Percentiles rank a stretch among this genome's conserved stretches.
These are phyloP conservation scores for Prunus campanulata DNA, from an alignment of 306 rosid species.

Conservation along the genomic window DNA sequence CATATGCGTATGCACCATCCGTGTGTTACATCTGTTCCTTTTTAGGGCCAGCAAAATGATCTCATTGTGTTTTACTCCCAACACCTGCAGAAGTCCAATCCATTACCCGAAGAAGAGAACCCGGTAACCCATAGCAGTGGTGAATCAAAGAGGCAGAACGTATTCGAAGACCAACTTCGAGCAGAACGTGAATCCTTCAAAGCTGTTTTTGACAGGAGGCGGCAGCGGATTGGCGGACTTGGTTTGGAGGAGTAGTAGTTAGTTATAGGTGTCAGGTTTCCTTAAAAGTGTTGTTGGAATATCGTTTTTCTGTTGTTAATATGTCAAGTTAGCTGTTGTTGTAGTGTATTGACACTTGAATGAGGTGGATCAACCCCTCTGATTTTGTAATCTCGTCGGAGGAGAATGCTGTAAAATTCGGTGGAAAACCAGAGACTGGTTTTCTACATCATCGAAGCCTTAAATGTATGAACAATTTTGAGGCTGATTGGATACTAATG, in stretches of 20 bases:
- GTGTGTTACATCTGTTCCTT: neutral
- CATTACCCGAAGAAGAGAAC: slow-evolving; percentile 53
- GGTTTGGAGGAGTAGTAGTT: slow-evolving; percentile 60
- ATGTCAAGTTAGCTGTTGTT: slow-evolving; percentile 9
- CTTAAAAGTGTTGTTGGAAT: neutral
- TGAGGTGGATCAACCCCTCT: too few species aligned
- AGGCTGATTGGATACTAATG: neutral
- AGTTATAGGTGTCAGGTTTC: neutral
- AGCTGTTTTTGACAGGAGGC: slow-evolving; percentile 77
- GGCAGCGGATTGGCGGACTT: slow-evolving; percentile 78
- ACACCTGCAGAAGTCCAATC: slow-evolving; percentile 71
- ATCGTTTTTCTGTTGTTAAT: slow-evolving; percentile 7
- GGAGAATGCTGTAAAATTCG: slow-evolving; percentile 15
- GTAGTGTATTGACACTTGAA: neutral
- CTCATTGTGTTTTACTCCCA: slow-evolving; percentile 15
- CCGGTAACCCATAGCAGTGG: slow-evolving; percentile 16
- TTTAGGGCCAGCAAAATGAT: neutral
- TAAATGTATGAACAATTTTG: neutral
- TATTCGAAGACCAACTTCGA: slow-evolving; percentile 68
- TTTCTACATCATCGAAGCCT: neutral
- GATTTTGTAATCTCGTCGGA: too few species aligned
- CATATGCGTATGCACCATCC: neutral
- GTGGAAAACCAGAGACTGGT: slow-evolving; percentile 5
- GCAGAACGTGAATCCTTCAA: slow-evolving; percentile 89
- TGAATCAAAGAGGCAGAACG: slow-evolving; percentile 50